phyloP scores from a whole-genome alignment of 768 basidiomycete species.

The Amanita exitialis region DNA sequence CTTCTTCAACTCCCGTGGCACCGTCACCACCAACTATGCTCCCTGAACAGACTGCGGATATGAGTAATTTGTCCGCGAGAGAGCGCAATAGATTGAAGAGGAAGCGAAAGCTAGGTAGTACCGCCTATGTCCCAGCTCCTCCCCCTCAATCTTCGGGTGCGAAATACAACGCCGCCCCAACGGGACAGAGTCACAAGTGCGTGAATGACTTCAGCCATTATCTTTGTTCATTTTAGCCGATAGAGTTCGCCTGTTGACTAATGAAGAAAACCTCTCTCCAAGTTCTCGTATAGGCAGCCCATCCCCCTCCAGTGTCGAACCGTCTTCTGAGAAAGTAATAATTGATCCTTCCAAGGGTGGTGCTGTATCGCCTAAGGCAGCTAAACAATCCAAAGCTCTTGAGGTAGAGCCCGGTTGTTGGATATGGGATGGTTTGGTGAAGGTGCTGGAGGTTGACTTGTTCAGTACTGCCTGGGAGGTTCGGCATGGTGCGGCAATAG shows the following conservation, averaged over 20 bases:
- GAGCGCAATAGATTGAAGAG: conserved; percentile 92
- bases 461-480: conserved; percentile 88
- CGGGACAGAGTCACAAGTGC: conserved; percentile 52
- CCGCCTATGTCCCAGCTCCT: conserved; percentile 71
- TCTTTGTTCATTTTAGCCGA: conserved; percentile 4
- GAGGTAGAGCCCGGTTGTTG: conserved; percentile 68
- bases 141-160: conserved; percentile 49
- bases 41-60: conserved; percentile 34
- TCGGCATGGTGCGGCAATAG: conserved; percentile 90
- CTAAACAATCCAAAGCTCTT: conserved; percentile 69
- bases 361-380: conserved; percentile 67
- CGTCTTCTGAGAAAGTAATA: conserved; percentile 52
- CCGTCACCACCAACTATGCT: conserved; percentile 39
- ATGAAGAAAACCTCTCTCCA: conserved; percentile 42
- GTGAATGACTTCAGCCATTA: conserved; percentile 9
- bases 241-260: conserved; percentile 67
- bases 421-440: conserved; percentile 81
- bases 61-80: conserved; percentile 68
- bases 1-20: conserved; percentile 35
- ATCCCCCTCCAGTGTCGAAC: conserved; percentile 27
- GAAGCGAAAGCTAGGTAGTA: conserved; percentile 82
- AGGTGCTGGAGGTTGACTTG: conserved; percentile 72
- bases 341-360: conserved; percentile 81
- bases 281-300: conserved; percentile 54
- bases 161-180: conserved; percentile 51